Base-by-base conservation (phyloP, 1,139 yeast species). In the Saccharomycopsis crataegensis region DNA sequence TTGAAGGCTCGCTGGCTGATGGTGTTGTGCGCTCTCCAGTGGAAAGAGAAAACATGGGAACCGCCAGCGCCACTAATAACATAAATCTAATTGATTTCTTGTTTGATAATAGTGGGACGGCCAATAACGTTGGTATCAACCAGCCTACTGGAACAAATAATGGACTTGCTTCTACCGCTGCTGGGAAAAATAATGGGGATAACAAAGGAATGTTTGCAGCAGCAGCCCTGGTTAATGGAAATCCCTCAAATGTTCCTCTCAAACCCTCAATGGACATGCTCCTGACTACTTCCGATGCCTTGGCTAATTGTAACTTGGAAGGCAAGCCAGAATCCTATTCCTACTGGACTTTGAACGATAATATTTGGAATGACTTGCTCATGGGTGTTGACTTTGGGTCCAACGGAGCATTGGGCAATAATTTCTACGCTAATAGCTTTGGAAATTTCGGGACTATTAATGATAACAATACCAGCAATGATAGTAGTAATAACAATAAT, bases 341-440 rank as follows among this genome's bases (percentile, higher is more conserved):
- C n/a, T 51, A 42, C 32, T 54, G 54, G 54, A 50, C 57, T 16
- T 31, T 51, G 8, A 49, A 51, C 16, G 57, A 54, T 43, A 51
- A 54, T 38, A 43, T 54, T 12, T 54, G 57, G 57, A 54, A 54
- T 40, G 57, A 54, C 8, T 37, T 54, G 34, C 16, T 54, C 12
- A 48, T 54, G 57, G 57, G 57, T 6, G 37, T 54, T 11, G 57
- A 51, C 12, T 51, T 54, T 9, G 43, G 41, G 4, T 22, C 28
- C 28, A 22, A 22, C 28, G 28, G 28, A 22, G 4, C 28, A 22
- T 22, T 22, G 28, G 28, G 28, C 4, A 22, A 22, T 22, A 22
- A 22, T 22, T 22, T 22, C 4, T 4, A 22, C 4, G 28, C 28
- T 22, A 22, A 22, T 22, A 4, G 28, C 28, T 22, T 3, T 4